A percentile compares a stretch with the other conserved stretches of the same genome.
These are phyloP conservation scores for Planoprotostelium fungivorum DNA, from an alignment of 78 protist species.

Conservation along the genomic window DNA sequence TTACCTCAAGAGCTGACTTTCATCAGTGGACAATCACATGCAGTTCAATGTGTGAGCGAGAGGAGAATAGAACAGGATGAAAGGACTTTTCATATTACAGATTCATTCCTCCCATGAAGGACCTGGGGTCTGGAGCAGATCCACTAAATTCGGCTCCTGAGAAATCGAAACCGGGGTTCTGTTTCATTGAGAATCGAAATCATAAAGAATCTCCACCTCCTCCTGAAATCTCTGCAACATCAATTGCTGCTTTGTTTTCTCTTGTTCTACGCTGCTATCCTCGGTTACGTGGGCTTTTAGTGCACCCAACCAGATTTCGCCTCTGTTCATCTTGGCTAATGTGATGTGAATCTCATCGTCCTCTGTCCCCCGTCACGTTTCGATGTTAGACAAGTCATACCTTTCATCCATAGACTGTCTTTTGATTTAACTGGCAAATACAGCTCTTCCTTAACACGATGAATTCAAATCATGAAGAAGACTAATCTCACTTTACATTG, in stretches of 20 bases:
- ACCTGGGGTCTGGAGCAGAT: conserved; percentile 29
- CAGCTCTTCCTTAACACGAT: conserved; percentile 27
- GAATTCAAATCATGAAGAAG: not conserved
- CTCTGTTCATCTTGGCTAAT: conserved; percentile 41
- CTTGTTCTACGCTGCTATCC: conserved; percentile 10
- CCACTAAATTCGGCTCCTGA: conserved; percentile 47
- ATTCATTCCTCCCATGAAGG: conserved; percentile 30
- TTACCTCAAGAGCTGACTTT: no score
- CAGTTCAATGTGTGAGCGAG: no score
- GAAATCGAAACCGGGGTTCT: conserved; percentile 45
- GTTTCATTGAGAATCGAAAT: not conserved
- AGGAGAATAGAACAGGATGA: no score
- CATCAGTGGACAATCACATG: no score
- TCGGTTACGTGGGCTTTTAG: conserved; percentile 31
- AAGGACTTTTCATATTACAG: no score
- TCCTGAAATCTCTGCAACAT: conserved; percentile 62
- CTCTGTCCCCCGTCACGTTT: no score
- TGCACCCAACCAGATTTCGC: conserved; percentile 50
- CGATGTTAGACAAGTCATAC: no score
- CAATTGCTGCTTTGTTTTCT: conserved; percentile 36
- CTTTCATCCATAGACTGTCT: conserved; percentile 48
- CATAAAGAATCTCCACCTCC: conserved; percentile 4
- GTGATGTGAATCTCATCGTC: conserved; percentile 43
- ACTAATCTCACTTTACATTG: conserved; percentile 20
- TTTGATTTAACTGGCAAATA: conserved; percentile 29